Evolutionary conservation across 345 rosid species (phyloP).

Genomic region (Isatis tinctoria): DNA sequence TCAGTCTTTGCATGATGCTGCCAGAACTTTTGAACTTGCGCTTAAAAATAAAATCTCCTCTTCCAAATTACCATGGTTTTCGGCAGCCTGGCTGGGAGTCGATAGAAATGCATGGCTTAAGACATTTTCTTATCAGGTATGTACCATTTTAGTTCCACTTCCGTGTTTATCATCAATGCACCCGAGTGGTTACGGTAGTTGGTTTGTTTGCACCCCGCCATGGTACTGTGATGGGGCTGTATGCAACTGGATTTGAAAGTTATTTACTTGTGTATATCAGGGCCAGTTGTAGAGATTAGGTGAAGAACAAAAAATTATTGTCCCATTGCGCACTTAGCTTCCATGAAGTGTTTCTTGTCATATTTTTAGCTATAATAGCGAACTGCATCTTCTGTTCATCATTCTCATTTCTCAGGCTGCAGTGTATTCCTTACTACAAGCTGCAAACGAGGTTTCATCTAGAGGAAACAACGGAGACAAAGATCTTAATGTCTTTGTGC

Average conservation of each 20-base stretch:
- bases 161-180: not conserved
- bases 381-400: conserved; percentile 31
- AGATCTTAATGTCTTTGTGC: conserved; percentile 68
- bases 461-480: conserved; percentile 71
- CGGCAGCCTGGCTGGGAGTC: conserved; percentile 82
- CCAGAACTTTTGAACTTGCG: conserved; percentile 78
- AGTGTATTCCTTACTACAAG: conserved; percentile 77
- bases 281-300: not conserved
- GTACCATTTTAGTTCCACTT: conserved; percentile 3
- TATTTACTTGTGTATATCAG: not conserved
- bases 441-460: conserved; percentile 81
- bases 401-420: conserved; percentile 72
- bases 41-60: conserved; percentile 50
- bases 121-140: conserved; percentile 89
- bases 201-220: not conserved
- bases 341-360: not conserved
- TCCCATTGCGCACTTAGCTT: not conserved
- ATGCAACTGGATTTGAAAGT: not conserved
- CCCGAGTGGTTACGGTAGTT: not conserved
- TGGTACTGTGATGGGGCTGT: not conserved
- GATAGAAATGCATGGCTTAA: conserved; percentile 87
- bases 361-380: conserved; percentile 11
- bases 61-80: conserved; percentile 72
- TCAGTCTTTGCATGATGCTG: conserved; percentile 81
- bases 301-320: not conserved